Evolutionary conservation across 2,329 filamentous ascomycete genomes (phyloP), one percentile per base, ranked within the genome.

Genomic region (Aspergillus ruber): DNA sequence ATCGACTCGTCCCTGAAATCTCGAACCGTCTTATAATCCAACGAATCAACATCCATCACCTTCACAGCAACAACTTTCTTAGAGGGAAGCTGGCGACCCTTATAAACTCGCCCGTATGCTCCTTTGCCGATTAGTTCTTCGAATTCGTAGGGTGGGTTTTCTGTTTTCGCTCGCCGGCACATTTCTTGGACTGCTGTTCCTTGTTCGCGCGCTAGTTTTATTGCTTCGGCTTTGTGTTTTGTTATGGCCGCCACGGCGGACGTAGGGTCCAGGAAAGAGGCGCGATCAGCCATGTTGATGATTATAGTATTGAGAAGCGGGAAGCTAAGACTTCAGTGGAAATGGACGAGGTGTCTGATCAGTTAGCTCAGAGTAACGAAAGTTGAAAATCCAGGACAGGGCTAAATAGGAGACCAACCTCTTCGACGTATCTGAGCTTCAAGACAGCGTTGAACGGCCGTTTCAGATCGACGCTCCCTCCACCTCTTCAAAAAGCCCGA

Each of bases 61-160:
- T 77, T 77, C 50, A 77, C 71, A 12, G 74, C 74, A n/a, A 77
- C 74, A 8, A 75, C 53, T 20, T 70, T 64, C 17, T 64, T 61
- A 3, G 65, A 66, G 17, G 66, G 61, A 7, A 63, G 60, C 47
- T 73, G 63, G 32, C 64, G 69, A 23, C 74, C 72, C 59, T 74
- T 75, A 61, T 75, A 77, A 9, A 77, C 74, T 52, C 74, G 68
- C 25, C 74, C 74, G 59, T 75, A 77, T 4, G 72, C 68, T 15
- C 74, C 74, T 56, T 77, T 76, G 4, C 74, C 74, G 43, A 76
- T 76, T 48, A 76, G 59, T 50, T 77, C 74, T 51, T 75, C 70
- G 45, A 77, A 76, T 41, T 70, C 64, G 49, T 76, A 77, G 6
- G 70, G 66, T 6, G 74, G 74, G 4, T 64, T 53, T 3, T 73